These are phyloP conservation scores for Sclerotiophoma versabilis DNA, from an alignment of 2,329 filamentous ascomycete species.

Conservation along the genomic window DNA sequence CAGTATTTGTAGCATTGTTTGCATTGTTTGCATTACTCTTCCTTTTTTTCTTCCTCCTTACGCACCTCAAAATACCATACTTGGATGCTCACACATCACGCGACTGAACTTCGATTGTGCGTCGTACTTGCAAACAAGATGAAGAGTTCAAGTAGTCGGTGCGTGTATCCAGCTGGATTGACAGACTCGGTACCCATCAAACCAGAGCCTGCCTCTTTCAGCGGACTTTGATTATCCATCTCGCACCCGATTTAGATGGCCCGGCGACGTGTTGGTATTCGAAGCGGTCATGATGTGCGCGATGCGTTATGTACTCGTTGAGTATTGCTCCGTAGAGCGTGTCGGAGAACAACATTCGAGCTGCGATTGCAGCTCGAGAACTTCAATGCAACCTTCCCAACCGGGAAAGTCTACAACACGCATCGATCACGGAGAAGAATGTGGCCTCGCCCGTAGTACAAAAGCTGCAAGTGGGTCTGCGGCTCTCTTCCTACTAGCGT, in stretches of 20 bases:
- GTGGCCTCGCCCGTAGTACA: not conserved
- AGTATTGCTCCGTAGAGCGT: too few relatives aligned
- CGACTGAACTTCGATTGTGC: too few relatives aligned
- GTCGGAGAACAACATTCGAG: too few relatives aligned
- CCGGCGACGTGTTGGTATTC: slow-evolving; percentile 20
- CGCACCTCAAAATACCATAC: not conserved
- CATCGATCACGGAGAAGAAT: not conserved
- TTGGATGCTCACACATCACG: not conserved
- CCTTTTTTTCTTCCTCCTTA: not conserved
- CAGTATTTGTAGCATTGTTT: slow-evolving; percentile 10
- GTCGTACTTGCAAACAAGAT: too few relatives aligned
- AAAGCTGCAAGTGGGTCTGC: not conserved
- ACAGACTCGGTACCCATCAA: slow-evolving; percentile 4
- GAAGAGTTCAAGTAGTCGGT: too few relatives aligned
- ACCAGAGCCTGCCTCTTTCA: slow-evolving; percentile 14
- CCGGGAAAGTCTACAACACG: too few relatives aligned
- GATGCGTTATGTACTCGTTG: slow-evolving; percentile 17
- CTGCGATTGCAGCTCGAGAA: too few relatives aligned
- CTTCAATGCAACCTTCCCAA: too few relatives aligned
- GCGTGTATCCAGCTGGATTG: slow-evolving; percentile 8
- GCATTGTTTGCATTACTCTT: not conserved
- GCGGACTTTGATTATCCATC: slow-evolving; percentile 15
- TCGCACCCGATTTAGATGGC: slow-evolving; percentile 41
- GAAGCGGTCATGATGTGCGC: slow-evolving; percentile 36
- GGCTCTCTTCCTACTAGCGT: too few relatives aligned